Percentiles rank a stretch among this genome's conserved stretches.
phyloP scores from a whole-genome alignment of 139 green algal species.

The Eudorina sp. region DNA sequence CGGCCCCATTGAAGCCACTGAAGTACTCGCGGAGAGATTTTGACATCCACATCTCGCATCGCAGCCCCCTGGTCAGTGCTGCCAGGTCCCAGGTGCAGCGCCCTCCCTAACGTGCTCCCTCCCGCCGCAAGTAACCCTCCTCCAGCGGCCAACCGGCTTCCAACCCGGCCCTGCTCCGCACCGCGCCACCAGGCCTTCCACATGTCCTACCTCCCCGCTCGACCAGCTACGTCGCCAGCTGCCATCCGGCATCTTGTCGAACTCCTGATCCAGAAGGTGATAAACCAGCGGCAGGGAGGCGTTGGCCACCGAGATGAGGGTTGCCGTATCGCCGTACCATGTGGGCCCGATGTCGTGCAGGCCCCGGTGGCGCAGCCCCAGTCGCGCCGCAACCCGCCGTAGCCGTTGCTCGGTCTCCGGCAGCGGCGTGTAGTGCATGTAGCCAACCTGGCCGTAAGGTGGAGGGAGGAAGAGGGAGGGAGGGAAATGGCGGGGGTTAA shows the following conservation, averaged over 20 bases:
- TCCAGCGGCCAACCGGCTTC: too few species aligned
- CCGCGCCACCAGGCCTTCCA: too few species aligned
- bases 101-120: too few species aligned
- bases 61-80: too few species aligned
- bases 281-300: conserved; percentile 27
- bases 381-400: background rate
- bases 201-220: conserved; percentile 20
- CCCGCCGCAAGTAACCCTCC: too few species aligned
- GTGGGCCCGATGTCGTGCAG: conserved; percentile 10
- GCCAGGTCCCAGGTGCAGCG: too few species aligned
- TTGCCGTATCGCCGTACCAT: conserved; percentile 27
- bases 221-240: conserved; percentile 27
- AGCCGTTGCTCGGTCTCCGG: background rate
- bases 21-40: too few species aligned
- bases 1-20: too few species aligned
- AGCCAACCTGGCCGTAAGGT: conserved; percentile 14
- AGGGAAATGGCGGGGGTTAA: background rate
- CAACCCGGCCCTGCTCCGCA: too few species aligned
- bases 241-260: background rate
- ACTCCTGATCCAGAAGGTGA: conserved; percentile 2
- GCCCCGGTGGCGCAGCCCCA: conserved; percentile 31
- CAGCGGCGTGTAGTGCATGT: conserved; percentile 6
- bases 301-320: background rate
- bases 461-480: background rate
- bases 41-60: too few species aligned